Evolutionary conservation across 108 stramenopile species (phyloP).

Genomic region (Bacterosira constricta): DNA sequence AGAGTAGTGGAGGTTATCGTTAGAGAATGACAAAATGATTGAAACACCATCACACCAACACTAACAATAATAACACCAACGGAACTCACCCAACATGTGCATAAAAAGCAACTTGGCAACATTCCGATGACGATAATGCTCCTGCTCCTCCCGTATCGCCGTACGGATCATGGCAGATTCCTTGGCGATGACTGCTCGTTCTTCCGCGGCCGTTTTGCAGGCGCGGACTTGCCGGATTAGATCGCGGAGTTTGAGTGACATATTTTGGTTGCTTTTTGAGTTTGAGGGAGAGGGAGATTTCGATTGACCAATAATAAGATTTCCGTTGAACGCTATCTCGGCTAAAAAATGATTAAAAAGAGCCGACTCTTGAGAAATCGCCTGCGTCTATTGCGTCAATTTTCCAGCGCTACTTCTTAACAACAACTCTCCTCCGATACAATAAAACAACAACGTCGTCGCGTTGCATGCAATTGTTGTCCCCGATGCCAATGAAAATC

Average conservation of each 20-base stretch:
- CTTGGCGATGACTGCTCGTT: conserved; percentile 98
- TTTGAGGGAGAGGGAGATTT: background rate
- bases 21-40: too few species aligned
- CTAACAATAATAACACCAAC: background rate
- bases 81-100: conserved; percentile 95
- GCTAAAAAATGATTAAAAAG: background rate
- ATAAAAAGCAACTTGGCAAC: conserved; percentile 99
- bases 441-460: too few species aligned
- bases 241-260: conserved; percentile 98
- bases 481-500: too few species aligned
- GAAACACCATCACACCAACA: too few species aligned
- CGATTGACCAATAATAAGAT: too few species aligned
- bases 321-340: background rate
- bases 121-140: conserved; percentile 96
- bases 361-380: background rate
- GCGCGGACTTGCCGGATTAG: conserved; percentile 98
- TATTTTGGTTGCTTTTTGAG: conserved; percentile 23
- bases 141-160: conserved; percentile 97
- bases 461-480: too few species aligned
- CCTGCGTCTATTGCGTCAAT: background rate
- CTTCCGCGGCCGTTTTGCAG: conserved; percentile 99
- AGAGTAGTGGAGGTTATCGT: too few species aligned
- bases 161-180: conserved; percentile 99
- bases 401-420: background rate
- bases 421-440: background rate